Evolutionary conservation across 148 eudicot species (phyloP).

Genomic region (Gaultheria prostrata): DNA sequence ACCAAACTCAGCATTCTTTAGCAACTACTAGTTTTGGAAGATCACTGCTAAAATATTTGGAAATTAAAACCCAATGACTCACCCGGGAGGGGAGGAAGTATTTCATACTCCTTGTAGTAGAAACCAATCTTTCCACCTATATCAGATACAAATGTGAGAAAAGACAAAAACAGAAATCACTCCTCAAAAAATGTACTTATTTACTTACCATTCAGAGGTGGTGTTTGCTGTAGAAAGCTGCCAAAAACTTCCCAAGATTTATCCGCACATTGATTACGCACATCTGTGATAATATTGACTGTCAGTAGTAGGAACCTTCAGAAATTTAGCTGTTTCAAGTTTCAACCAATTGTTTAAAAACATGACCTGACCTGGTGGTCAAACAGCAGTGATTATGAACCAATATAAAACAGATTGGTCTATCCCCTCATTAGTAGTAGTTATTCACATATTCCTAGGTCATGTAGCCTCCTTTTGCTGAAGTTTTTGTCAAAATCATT

Average conservation of each 20-base stretch:
- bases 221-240: constrained; percentile 60
- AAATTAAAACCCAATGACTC: constrained; percentile 9
- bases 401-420: neutral
- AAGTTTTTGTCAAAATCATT: neutral
- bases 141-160: constrained; percentile 12
- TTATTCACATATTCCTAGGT: neutral
- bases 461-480: neutral
- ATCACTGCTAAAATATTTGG: neutral
- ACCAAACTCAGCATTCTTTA: neutral
- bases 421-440: neutral
- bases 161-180: constrained; percentile 1
- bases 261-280: constrained; percentile 64
- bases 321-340: neutral
- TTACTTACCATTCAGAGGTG: constrained; percentile 74
- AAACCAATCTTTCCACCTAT: constrained; percentile 89
- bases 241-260: constrained; percentile 82
- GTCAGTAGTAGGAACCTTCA: constrained; percentile 17
- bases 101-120: constrained; percentile 90
- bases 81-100: constrained; percentile 92
- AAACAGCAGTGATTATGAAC: neutral
- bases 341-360: neutral
- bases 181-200: neutral
- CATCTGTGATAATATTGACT: constrained; percentile 42
- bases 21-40: neutral
- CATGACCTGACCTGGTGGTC: neutral